Conservation (phyloP, 2,329 filamentous ascomycete species). For the Aspergillus sp. region DNA sequence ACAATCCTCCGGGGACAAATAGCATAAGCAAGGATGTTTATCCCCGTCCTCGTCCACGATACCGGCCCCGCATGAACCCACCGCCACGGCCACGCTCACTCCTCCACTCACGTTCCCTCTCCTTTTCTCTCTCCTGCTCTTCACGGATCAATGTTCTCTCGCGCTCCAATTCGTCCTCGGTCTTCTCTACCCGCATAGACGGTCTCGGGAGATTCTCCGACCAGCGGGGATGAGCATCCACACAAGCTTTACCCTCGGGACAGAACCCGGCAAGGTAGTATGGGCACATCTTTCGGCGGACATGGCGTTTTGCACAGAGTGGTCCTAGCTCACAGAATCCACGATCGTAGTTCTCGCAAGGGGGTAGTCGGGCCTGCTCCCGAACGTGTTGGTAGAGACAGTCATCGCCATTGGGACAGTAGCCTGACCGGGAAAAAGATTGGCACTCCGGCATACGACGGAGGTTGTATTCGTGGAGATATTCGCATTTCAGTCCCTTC, state of each 20-base stretch:
- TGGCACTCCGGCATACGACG: conserved; percentile 98
- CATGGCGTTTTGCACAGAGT: conserved; percentile 81
- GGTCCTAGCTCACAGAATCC: conserved; percentile 93
- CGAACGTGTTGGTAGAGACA: conserved; percentile 91
- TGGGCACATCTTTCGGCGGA: conserved; percentile 71
- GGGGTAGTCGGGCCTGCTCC: conserved; percentile 70
- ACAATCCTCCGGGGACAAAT: too few species aligned
- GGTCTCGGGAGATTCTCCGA: conserved; percentile 58
- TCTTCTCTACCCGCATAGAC: conserved; percentile 63
- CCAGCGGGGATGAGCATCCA: conserved; percentile 78
- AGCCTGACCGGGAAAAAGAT: conserved; percentile 88
- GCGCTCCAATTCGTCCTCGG: conserved; percentile 62
- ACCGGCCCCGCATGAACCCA: conserved; percentile 39
- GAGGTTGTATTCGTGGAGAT: conserved; percentile 97
- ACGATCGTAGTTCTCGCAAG: conserved; percentile 86
- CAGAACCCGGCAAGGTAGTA: conserved; percentile 95
- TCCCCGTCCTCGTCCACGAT: conserved; percentile 45
- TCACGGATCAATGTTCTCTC: conserved; percentile 54
- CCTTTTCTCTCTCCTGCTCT: conserved; percentile 54
- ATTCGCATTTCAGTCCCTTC: conserved; percentile 95
- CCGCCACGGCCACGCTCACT: conserved; percentile 48
- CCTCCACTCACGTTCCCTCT: conserved; percentile 51
- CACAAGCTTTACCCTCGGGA: conserved; percentile 72
- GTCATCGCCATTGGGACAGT: conserved; percentile 95
- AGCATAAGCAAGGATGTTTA: conserved; percentile 5